Evolutionary conservation across 73 alveolate species (phyloP).

Genomic region (Symbiodinium pilosum): DNA sequence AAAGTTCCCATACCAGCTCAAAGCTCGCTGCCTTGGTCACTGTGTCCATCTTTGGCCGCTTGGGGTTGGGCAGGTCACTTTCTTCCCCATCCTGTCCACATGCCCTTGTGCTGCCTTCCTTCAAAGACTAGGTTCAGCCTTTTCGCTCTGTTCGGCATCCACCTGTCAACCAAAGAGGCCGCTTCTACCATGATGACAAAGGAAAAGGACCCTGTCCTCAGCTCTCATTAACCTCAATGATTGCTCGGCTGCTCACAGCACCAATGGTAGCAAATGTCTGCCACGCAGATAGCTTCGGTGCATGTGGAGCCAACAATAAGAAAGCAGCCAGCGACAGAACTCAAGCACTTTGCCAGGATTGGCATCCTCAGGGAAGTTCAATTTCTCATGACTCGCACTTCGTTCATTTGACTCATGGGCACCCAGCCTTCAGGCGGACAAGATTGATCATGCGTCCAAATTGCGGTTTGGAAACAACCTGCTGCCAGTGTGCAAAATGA

Average conservation of each 20-base stretch:
- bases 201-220: too few species aligned
- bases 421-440: constrained; percentile 45
- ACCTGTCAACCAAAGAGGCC: too few species aligned
- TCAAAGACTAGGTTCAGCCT: too few species aligned
- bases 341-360: constrained; percentile 32
- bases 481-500: too few species aligned
- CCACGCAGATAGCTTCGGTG: too few species aligned
- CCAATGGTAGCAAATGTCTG: too few species aligned
- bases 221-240: too few species aligned
- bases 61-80: constrained; percentile 10
- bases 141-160: too few species aligned
- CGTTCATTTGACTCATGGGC: not conserved
- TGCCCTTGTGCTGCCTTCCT: not conserved
- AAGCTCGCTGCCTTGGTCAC: not conserved
- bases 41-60: constrained; percentile 21
- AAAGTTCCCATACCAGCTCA: not conserved
- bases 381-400: too few species aligned
- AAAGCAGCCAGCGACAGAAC: not conserved
- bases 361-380: not conserved
- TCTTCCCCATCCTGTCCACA: not conserved
- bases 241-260: too few species aligned
- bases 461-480: constrained; percentile 13
- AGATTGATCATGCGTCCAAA: constrained; percentile 75
- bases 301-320: too few species aligned
- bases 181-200: too few species aligned